Percentiles rank a stretch among this genome's conserved stretches.
Conservation (phyloP, 352 stramenopile species). For the Phytophthora rubi region DNA sequence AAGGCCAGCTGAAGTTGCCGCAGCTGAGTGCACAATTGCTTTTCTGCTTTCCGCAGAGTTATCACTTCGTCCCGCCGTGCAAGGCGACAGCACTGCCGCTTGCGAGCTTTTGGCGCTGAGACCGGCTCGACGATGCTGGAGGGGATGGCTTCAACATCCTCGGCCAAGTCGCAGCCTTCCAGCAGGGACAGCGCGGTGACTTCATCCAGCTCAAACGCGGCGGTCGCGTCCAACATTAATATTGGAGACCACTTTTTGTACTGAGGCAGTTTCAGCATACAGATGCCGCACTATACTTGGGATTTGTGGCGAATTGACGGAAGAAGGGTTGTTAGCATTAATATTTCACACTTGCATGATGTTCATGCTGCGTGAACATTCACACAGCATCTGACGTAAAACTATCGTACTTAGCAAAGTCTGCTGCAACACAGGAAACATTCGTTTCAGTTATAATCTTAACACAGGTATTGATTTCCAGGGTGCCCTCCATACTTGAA, state of each 20-base stretch:
- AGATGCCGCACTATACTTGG: background rate
- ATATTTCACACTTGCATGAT: background rate
- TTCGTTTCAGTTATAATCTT: too few species aligned
- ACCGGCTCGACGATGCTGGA: background rate
- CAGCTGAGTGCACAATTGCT: slow-evolving; percentile 11
- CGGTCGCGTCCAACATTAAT: too few species aligned
- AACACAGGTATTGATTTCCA: too few species aligned
- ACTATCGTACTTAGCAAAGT: too few species aligned
- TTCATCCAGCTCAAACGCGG: slow-evolving; percentile 16
- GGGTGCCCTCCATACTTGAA: too few species aligned
- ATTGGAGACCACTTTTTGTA: background rate
- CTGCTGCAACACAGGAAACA: too few species aligned
- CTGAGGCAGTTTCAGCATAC: background rate
- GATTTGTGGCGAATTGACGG: background rate
- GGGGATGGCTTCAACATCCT: slow-evolving; percentile 24
- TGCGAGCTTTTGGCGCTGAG: background rate
- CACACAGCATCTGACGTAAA: too few species aligned
- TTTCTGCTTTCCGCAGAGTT: slow-evolving; percentile 14
- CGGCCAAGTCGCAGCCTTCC: slow-evolving; percentile 31
- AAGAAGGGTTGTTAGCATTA: background rate
- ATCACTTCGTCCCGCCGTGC: slow-evolving; percentile 21
- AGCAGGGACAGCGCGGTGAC: slow-evolving; percentile 18
- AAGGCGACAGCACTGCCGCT: slow-evolving; percentile 11
- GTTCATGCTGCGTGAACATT: too few species aligned
- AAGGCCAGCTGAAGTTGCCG: slow-evolving; percentile 17